phyloP scores from a whole-genome alignment of 495 filamentous ascomycete species.

The Lasiosphaeria hispida region DNA sequence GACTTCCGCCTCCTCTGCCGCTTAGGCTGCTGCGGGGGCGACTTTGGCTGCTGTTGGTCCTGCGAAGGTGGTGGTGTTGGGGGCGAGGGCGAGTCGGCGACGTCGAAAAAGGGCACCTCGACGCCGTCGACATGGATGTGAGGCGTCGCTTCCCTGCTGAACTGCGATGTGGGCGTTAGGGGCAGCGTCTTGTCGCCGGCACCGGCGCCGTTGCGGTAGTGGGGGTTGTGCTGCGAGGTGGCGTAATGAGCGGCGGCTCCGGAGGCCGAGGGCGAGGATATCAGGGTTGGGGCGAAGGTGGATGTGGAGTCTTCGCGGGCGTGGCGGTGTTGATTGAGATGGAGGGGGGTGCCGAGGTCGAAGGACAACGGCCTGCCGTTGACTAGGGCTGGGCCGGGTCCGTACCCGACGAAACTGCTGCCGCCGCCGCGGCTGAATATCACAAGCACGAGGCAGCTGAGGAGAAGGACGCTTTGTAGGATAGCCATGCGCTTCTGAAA shows the following conservation, averaged over 20 bases:
- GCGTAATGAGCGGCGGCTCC: neutral
- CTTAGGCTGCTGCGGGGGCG: neutral
- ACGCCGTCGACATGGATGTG: constrained; percentile 17
- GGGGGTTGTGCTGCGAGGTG: neutral
- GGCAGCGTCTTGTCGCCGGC: constrained; percentile 29
- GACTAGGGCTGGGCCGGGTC: too few relatives aligned
- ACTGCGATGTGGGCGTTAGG: constrained; percentile 40
- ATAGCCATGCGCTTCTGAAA: constrained; percentile 95
- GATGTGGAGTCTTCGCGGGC: neutral
- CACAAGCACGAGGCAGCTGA: constrained; percentile 82
- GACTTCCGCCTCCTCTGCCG: neutral
- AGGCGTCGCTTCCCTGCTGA: constrained; percentile 26
- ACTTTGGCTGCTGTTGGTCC: neutral
- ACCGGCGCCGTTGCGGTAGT: constrained; percentile 5
- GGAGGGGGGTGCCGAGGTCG: constrained; percentile 2
- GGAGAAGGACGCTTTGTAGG: constrained; percentile 79
- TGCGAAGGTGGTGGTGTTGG: constrained; percentile 5
- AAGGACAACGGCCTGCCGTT: constrained; percentile 13
- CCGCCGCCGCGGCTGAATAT: constrained; percentile 62
- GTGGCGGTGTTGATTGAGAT: neutral
- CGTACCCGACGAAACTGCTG: neutral
- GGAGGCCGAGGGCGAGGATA: constrained; percentile 1
- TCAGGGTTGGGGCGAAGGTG: constrained; percentile 15
- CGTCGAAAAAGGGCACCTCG: constrained; percentile 12
- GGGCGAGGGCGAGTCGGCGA: neutral